Evolutionary conservation across 1,284 basidiomycete genomes (phyloP).

Genomic region (Irpex lacteus): DNA sequence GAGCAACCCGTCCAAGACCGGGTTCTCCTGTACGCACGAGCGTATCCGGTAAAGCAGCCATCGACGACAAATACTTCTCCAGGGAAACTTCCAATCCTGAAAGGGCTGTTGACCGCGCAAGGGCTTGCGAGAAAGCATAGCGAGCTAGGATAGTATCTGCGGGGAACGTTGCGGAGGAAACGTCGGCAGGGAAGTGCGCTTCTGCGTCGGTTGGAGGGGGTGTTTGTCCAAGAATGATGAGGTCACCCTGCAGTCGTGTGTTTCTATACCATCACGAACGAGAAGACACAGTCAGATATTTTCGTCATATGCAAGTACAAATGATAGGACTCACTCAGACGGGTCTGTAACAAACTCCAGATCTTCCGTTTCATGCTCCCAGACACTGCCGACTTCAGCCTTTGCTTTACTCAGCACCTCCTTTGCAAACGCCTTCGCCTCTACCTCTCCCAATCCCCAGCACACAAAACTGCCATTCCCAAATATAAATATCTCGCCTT

Average conservation of each 20-base stretch:
- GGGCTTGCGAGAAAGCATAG: constrained; percentile 87
- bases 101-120: constrained; percentile 83
- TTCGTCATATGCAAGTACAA: constrained; percentile 1
- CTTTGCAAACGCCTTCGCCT: constrained; percentile 64
- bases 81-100: constrained; percentile 81
- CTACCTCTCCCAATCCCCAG: constrained; percentile 85
- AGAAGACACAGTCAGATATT: not conserved
- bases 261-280: constrained; percentile 40
- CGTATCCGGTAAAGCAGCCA: constrained; percentile 73
- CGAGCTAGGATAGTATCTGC: constrained; percentile 72
- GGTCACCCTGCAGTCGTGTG: constrained; percentile 83
- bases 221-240: constrained; percentile 82
- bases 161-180: constrained; percentile 53
- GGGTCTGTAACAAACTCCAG: constrained; percentile 89
- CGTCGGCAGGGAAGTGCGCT: constrained; percentile 31
- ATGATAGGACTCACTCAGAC: constrained; percentile 56
- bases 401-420: constrained; percentile 58
- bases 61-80: constrained; percentile 78
- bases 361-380: constrained; percentile 82
- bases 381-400: constrained; percentile 61
- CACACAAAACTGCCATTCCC: constrained; percentile 83
- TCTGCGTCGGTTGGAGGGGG: constrained; percentile 46
- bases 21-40: constrained; percentile 79
- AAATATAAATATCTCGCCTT: constrained; percentile 89
- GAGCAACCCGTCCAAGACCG: constrained; percentile 70